Conservation (phyloP, 768 basidiomycete genomes). For the Russula lepida region DNA sequence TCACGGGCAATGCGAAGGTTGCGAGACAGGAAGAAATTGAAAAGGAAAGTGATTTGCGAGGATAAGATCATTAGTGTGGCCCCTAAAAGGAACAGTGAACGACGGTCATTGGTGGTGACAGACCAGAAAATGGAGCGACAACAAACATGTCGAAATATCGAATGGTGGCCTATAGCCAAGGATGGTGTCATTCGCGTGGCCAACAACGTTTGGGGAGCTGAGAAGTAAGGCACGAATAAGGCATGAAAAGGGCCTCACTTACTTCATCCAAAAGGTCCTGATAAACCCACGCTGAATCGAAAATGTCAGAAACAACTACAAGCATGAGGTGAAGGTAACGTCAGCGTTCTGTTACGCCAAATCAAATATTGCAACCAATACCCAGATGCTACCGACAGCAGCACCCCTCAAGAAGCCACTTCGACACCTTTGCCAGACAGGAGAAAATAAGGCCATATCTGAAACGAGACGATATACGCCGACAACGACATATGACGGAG, state of each 20-base stretch:
- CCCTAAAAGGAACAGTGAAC: conserved; percentile 36
- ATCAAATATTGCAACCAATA: conserved; percentile 25
- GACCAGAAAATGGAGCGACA: conserved; percentile 11
- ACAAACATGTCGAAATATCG: conserved; percentile 58
- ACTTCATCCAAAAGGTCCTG: conserved; percentile 56
- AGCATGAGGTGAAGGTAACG: background rate
- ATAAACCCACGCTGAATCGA: conserved; percentile 64
- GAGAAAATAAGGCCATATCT: conserved; percentile 57
- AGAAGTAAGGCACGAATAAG: background rate
- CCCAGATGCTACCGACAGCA: conserved; percentile 64
- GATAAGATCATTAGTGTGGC: conserved; percentile 68
- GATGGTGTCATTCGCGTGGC: conserved; percentile 52
- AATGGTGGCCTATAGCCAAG: conserved; percentile 63
- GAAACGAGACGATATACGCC: conserved; percentile 78
- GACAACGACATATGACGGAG: conserved; percentile 78
- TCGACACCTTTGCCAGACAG: conserved; percentile 79
- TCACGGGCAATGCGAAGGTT: conserved; percentile 76
- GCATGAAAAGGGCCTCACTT: conserved; percentile 15
- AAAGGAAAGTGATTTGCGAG: conserved; percentile 63
- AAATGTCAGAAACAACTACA: conserved; percentile 59
- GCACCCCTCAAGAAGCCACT: conserved; percentile 68
- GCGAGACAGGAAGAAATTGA: conserved; percentile 74
- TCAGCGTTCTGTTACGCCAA: background rate
- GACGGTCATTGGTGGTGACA: conserved; percentile 6
- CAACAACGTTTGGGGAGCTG: conserved; percentile 57